phyloP scores from a whole-genome alignment of 2,329 filamentous ascomycete genomes.

The Periconia sp. region DNA sequence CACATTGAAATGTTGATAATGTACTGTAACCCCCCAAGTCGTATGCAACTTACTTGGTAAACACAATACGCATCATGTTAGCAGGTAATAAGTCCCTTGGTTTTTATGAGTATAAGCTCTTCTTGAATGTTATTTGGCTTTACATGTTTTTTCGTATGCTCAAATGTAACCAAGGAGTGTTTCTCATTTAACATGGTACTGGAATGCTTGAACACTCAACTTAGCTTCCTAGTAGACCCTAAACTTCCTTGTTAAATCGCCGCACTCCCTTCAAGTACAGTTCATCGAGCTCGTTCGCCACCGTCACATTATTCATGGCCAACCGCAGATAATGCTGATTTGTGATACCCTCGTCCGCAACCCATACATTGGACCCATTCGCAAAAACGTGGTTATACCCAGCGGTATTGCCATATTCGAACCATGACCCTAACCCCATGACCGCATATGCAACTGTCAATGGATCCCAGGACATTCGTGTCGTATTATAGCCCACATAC shows the following conservation, averaged over 20 bases:
- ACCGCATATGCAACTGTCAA: conserved; percentile 24
- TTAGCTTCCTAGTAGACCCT: background rate
- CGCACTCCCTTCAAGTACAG: conserved; percentile 18
- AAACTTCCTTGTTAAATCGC: background rate
- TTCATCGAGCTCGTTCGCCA: conserved; percentile 31
- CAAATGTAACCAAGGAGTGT: too few relatives aligned
- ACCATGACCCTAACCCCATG: conserved; percentile 30
- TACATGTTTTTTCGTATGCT: too few relatives aligned
- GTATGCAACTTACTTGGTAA: too few relatives aligned
- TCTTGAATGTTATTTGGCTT: too few relatives aligned
- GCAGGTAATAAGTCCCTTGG: too few relatives aligned
- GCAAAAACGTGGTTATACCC: conserved; percentile 47
- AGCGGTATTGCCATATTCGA: conserved; percentile 39
- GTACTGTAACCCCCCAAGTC: too few relatives aligned
- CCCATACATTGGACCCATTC: conserved; percentile 50
- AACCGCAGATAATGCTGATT: conserved; percentile 48
- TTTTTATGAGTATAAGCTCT: too few relatives aligned
- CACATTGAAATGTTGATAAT: too few relatives aligned
- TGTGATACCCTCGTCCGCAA: conserved; percentile 37
- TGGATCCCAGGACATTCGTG: conserved; percentile 26
- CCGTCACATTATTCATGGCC: conserved; percentile 31
- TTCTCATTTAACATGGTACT: too few relatives aligned
- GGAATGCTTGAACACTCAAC: background rate
- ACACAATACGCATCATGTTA: too few relatives aligned
- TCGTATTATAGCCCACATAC: conserved; percentile 24